Base-by-base conservation (phyloP, 2,329 filamentous ascomycete species). In the Colletotrichum horii region DNA sequence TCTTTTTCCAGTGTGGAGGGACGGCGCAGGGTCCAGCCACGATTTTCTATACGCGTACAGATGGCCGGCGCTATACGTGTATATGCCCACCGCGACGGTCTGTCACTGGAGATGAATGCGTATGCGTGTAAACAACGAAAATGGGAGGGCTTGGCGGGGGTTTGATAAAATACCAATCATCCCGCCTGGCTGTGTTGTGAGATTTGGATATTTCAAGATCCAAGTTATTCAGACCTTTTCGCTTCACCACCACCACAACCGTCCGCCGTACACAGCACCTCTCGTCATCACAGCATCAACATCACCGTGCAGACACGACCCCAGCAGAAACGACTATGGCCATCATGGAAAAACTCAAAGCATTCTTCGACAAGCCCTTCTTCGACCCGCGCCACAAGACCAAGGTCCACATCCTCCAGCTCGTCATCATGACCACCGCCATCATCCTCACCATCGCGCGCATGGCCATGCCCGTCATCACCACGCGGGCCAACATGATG, bases 341-440 rank as follows among this genome's bases (percentile, higher is more conserved):
- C 43, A 74, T 19, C 32, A 76, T 76, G 75, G 75, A 61, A 3
- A 61, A 26, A 26, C 22, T 72, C 36, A 64, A 36, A 12, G 32
- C 32, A 1, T 68, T 72, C 64, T 68, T 72, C 36, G 55, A 72
- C 34, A 66, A 58, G 15, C 64, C 62, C 6, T 58, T 76, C 43
- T 76, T 76, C 66, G 66, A 76, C 62, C 56, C 71, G 16, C 56
- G 61, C n/a, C 56, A 76, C 66, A 76, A 74, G 62, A 66, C 38
- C 55, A 76, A 76, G 62, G 26, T 73, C 34, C 75, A 76, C 22
- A 62, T 76, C 22, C 52, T 61, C 34, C 70, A 72, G 24, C 64
- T 72, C 36, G 70, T 32, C 55, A 9, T 72, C 36, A 72, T 72
- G 55, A n/a, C 19, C 4, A 16, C 66, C 22, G 71, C 71, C n/a